Percentiles rank a stretch among this genome's conserved stretches.
Evolutionary conservation across 805 yeast species (phyloP).

Genomic region (Aciculoconidium aculeatum): DNA sequence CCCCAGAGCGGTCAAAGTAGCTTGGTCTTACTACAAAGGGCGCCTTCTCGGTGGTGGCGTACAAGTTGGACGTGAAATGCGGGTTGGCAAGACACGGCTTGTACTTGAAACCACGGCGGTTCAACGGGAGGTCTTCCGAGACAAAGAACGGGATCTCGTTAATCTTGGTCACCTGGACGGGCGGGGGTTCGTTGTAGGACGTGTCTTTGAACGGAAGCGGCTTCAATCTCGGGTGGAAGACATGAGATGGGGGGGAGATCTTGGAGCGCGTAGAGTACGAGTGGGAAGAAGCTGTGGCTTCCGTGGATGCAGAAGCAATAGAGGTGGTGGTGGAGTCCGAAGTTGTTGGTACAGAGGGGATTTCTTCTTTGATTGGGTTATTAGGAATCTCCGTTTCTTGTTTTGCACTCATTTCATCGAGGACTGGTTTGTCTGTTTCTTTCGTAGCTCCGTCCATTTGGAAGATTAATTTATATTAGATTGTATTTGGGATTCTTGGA

Average conservation of each 20-base stretch:
- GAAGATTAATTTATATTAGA: too few species aligned
- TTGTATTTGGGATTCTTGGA: too few species aligned
- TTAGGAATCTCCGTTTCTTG: too few species aligned
- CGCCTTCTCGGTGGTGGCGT: slow-evolving; percentile 67
- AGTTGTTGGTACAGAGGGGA: too few species aligned
- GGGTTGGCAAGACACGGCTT: slow-evolving; percentile 73
- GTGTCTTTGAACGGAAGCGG: slow-evolving; percentile 24
- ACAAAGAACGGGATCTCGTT: slow-evolving; percentile 27
- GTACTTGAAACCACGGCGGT: slow-evolving; percentile 77
- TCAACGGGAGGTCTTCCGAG: slow-evolving; percentile 75
- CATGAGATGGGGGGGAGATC: too few species aligned
- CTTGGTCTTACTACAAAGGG: slow-evolving; percentile 57
- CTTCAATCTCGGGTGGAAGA: slow-evolving; percentile 30
- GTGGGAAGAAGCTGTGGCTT: too few species aligned
- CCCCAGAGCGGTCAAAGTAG: slow-evolving; percentile 65
- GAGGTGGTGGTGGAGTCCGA: too few species aligned
- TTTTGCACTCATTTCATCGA: too few species aligned
- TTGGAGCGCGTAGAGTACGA: slow-evolving; percentile 3
- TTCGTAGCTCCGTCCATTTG: too few species aligned
- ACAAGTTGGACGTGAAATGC: slow-evolving; percentile 48
- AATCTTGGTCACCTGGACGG: slow-evolving; percentile 8
- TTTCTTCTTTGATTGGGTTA: too few species aligned
- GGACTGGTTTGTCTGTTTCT: too few species aligned
- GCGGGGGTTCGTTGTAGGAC: background rate
- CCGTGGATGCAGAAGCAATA: too few species aligned